Base-by-base conservation (phyloP, 2,329 filamentous ascomycete genomes). In the Pestalotiopsis sp. region DNA sequence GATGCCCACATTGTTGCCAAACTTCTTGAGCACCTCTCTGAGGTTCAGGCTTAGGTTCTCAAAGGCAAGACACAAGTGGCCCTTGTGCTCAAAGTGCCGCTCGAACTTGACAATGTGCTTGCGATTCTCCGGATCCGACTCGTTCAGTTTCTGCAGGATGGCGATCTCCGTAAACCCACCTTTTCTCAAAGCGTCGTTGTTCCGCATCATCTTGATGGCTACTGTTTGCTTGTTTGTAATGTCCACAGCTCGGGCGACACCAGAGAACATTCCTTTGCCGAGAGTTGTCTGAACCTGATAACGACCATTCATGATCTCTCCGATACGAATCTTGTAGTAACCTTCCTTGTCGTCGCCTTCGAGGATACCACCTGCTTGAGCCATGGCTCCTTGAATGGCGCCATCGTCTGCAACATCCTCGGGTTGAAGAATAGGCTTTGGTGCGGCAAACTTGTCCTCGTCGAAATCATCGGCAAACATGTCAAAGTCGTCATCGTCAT, bases 121-220 rank as follows among this genome's bases (percentile, higher is more conserved):
- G 79, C 93, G 94, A 77, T 95, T 92, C 31, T 97, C 93, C 0
- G 92, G 91, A 77, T 99, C 96, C 38, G 92, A 90, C 61, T 92
- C 90, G 74, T 92, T 94, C 67, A 99, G 88, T 76, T 95, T 95
- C 77, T 96, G 90, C 61, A 99, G 82, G 72, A 98, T 97, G 57
- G 93, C 92, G 78, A 98, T 97, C 79, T 99, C 96, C 69, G 96
- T 98, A 80, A 94, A 91, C 23, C 95, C 96, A 60, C 94, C 95
- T 80, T 97, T 98, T 73, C 91, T 88, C 79, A 98, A 92, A 13
- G 93, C 93, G 76, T 97, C 95, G 76, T 99, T 98, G 80, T 97
- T 97, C 71, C 96, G 93, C 81, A 98, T 97, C 75, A 99, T 96
- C 82, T 99, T 99, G 86, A 99, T 93, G 27, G 96, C 96, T 39